A percentile compares a stretch with the other conserved stretches of the same genome.
phyloP scores from a whole-genome alignment of 192 early-diverging fungal genomes.

The Mortierella alpina region DNA sequence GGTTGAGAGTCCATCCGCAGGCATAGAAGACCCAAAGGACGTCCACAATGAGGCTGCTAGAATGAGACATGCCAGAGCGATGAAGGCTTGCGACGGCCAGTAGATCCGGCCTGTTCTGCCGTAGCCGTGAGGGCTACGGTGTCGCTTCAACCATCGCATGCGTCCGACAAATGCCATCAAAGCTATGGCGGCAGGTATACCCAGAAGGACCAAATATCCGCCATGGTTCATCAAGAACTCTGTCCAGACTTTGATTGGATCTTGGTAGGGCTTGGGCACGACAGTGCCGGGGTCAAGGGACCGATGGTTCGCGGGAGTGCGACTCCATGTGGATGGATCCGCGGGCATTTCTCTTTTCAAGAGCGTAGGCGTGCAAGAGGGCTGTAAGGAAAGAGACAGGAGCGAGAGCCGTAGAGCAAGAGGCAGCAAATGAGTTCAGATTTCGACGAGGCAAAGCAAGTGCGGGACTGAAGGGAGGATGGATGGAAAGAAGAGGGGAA shows the following conservation, averaged over 20 bases:
- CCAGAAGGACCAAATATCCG: slow-evolving; percentile 24
- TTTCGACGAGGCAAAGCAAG: not conserved
- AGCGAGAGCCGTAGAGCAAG: not conserved
- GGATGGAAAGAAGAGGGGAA: too few species aligned
- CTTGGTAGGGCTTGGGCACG: not conserved
- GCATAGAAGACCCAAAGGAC: not conserved
- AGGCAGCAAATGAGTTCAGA: too few species aligned
- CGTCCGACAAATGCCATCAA: slow-evolving; percentile 9
- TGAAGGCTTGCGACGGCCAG: slow-evolving; percentile 30
- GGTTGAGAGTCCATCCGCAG: not conserved
- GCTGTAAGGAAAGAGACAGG: not conserved
- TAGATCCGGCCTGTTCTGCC: slow-evolving; percentile 33
- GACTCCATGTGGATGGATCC: slow-evolving; percentile 18
- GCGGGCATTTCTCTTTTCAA: not conserved
- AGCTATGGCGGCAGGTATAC: slow-evolving; percentile 9
- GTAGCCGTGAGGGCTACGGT: slow-evolving; percentile 20
- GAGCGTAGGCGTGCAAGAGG: not conserved
- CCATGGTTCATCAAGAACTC: slow-evolving; percentile 26
- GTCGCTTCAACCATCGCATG: slow-evolving; percentile 3
- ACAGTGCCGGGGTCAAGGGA: not conserved
- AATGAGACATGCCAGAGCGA: slow-evolving; percentile 8
- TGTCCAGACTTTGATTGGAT: slow-evolving; percentile 21
- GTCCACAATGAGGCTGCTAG: not conserved
- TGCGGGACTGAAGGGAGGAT: too few species aligned
- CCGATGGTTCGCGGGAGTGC: not conserved